Evolutionary conservation across 352 stramenopile species (phyloP), one percentile per base, ranked within the genome.

Genomic region (Phytophthora syringae): DNA sequence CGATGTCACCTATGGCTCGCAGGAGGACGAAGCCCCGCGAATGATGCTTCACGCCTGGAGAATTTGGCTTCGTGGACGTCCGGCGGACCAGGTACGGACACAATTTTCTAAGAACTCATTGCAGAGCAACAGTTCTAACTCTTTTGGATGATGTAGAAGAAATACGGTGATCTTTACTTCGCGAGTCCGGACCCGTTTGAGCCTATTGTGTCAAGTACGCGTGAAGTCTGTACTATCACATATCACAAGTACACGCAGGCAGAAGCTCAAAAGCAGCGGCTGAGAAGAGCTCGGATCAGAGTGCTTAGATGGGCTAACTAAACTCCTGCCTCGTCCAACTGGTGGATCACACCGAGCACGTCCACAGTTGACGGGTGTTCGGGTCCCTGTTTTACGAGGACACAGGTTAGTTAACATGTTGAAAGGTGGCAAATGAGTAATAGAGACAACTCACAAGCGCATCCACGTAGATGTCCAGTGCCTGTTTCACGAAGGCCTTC

Each of bases 1-100:
- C 18, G 86, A 94, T 43, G 86, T 85, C 22, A 94, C 86, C 11
- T 94, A 94, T 25, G 84, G 79, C 11, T 76, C 70, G 13, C 58
- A 83, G 15, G 67, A 87, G 6, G 84, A 93, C 28, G 65, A 78
- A 13, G 82, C 86, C 18, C 76, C 80, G 16, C 82, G 86, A n/a
- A 94, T 94, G 84, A 93, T 94, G 86, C 54, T 94, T 16, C 86
- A 94, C 52, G 86, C 86, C 20, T 94, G 86, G 86, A 82, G 81
- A 37, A 84, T 94, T 39, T 91, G 86, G 81, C 74, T 94, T 47
- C 82, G 77, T 24, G 76, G 73, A 22, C 63, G 72, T 18, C 63
- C 69, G 1, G 51, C 72, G 7, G 74, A 79, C 13, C 70, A 83
- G 70, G 81, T 88, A 45, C 18, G 9, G 11, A 22, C 10, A 25